These are phyloP conservation scores for Trichoderma virens DNA, from an alignment of 495 filamentous ascomycete species.

Conservation along the genomic window DNA sequence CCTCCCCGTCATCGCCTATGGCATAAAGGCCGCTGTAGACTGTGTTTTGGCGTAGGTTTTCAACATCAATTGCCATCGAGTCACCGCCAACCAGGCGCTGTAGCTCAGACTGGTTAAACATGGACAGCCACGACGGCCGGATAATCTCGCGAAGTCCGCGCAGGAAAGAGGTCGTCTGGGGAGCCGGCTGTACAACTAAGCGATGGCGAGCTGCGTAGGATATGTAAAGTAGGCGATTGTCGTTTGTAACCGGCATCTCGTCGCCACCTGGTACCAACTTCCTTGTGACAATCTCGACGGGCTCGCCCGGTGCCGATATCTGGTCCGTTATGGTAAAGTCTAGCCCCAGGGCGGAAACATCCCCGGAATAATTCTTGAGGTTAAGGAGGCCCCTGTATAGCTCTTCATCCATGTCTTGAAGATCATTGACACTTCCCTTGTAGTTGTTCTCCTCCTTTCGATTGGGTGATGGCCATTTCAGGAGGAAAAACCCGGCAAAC, in stretches of 20 bases:
- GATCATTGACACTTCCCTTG: constrained; percentile 83
- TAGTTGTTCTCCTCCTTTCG: constrained; percentile 56
- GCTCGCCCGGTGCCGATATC: constrained; percentile 47
- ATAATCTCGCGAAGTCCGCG: constrained; percentile 81
- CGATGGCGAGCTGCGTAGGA: constrained; percentile 82
- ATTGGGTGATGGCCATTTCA: constrained; percentile 83
- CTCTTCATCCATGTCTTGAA: constrained; percentile 87
- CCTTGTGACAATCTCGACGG: constrained; percentile 51
- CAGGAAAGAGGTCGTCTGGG: constrained; percentile 81
- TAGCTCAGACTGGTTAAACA: constrained; percentile 96
- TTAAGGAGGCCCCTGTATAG: constrained; percentile 85
- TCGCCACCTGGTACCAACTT: constrained; percentile 71
- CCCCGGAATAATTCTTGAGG: constrained; percentile 80
- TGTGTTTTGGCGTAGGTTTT: constrained; percentile 81
- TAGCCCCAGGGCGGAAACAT: constrained; percentile 73
- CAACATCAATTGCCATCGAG: constrained; percentile 73
- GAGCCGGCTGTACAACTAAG: constrained; percentile 64
- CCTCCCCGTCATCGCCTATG: constrained; percentile 76
- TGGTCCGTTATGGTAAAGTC: constrained; percentile 89
- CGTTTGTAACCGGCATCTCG: constrained; percentile 75
- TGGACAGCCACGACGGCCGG: constrained; percentile 83
- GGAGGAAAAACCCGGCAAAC: constrained; percentile 92
- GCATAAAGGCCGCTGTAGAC: constrained; percentile 79
- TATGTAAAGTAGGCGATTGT: constrained; percentile 89
- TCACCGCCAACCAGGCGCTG: constrained; percentile 90